Evolutionary conservation across 441 rosid genomes (phyloP).

Genomic region (Populus hybrid): DNA sequence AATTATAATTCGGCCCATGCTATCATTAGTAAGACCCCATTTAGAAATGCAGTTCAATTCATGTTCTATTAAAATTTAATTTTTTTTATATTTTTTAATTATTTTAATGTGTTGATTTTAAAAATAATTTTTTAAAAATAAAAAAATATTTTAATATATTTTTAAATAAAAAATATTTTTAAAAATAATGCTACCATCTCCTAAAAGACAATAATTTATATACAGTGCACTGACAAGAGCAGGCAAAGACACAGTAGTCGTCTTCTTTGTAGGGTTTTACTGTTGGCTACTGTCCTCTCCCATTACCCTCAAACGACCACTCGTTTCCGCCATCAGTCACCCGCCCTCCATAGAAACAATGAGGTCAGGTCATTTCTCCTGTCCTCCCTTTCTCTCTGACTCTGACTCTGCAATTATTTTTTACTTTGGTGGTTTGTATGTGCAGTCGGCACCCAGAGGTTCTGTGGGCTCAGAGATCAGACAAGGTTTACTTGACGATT

Average conservation of each 20-base stretch:
- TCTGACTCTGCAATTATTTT: not conserved
- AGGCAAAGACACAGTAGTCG: not conserved
- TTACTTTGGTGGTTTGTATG: not conserved
- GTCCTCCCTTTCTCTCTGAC: not conserved
- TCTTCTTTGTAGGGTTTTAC: not conserved
- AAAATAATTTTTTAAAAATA: too few species aligned
- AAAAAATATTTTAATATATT: too few species aligned
- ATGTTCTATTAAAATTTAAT: too few species aligned
- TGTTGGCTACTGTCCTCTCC: not conserved
- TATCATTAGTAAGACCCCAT: too few species aligned
- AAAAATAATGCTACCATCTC: too few species aligned
- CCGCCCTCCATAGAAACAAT: not conserved
- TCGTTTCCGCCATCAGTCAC: not conserved
- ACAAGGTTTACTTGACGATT: slow-evolving; percentile 70
- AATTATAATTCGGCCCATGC: too few species aligned
- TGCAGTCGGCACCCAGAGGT: slow-evolving; percentile 87
- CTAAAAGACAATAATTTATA: too few species aligned
- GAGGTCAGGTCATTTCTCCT: not conserved
- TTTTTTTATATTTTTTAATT: too few species aligned
- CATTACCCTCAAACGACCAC: not conserved
- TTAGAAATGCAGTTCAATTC: accelerated
- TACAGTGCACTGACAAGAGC: not conserved
- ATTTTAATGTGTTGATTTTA: too few species aligned
- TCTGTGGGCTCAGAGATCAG: slow-evolving; percentile 94
- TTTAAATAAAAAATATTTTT: too few species aligned